phyloP scores from a whole-genome alignment of 2,329 filamentous ascomycete genomes.

The Fusarium brevicatenulatum region DNA sequence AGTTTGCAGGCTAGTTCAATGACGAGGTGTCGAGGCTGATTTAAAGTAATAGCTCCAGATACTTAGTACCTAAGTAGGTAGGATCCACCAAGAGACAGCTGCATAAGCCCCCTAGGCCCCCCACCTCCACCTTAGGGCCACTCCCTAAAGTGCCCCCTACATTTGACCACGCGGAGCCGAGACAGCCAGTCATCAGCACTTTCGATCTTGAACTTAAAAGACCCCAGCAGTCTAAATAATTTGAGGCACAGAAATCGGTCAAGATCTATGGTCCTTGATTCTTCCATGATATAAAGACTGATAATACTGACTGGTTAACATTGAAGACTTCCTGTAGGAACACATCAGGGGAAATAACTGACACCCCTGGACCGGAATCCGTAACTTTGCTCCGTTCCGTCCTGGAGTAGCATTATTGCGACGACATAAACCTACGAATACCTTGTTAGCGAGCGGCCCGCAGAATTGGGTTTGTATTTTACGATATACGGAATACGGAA shows the following conservation, averaged over 20 bases:
- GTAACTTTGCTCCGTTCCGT: not conserved
- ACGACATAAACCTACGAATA: not conserved
- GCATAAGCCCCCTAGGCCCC: no score
- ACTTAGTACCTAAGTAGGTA: not conserved
- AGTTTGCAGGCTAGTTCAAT: not conserved
- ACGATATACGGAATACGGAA: slow-evolving; percentile 15
- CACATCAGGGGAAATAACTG: not conserved
- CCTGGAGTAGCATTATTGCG: slow-evolving; percentile 7
- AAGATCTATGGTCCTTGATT: not conserved
- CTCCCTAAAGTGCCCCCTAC: not conserved
- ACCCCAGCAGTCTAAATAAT: not conserved
- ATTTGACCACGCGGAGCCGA: not conserved
- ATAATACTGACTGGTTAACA: not conserved
- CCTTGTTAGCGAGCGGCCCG: not conserved
- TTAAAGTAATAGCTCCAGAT: not conserved
- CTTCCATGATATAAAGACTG: not conserved
- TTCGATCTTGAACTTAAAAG: not conserved
- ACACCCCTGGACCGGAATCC: not conserved
- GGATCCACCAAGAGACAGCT: no score
- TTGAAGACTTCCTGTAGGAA: not conserved
- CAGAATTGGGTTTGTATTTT: slow-evolving; percentile 13
- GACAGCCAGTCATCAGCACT: not conserved
- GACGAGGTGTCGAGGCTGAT: slow-evolving; percentile 2
- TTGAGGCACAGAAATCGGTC: not conserved
- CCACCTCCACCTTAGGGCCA: not conserved